phyloP scores from a whole-genome alignment of 768 basidiomycete species.

The Kwoniella heveanensis region DNA sequence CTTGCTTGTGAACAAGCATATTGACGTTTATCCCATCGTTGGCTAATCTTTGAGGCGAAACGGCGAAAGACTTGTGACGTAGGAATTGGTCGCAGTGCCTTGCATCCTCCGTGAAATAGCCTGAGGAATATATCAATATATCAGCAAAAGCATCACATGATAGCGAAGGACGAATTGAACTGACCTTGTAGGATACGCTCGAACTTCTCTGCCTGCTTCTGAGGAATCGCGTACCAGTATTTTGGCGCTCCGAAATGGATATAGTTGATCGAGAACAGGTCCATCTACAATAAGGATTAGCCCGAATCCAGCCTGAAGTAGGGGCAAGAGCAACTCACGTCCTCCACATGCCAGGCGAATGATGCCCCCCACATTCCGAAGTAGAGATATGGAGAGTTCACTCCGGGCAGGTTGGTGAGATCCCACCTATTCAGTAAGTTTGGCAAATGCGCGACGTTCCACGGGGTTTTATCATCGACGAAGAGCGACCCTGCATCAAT shows the following conservation, averaged over 20 bases:
- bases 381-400: conserved; percentile 95
- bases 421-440: conserved; percentile 79
- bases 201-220: conserved; percentile 75
- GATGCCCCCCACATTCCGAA: conserved; percentile 99
- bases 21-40: conserved; percentile 81
- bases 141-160: too few species aligned
- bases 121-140: conserved; percentile 57
- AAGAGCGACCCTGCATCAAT: conserved; percentile 57
- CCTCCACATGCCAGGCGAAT: conserved; percentile 99
- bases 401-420: conserved; percentile 77
- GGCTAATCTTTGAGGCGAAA: conserved; percentile 79
- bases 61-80: conserved; percentile 93
- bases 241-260: conserved; percentile 97
- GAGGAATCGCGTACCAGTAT: conserved; percentile 94
- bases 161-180: too few species aligned
- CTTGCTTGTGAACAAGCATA: conserved; percentile 82
- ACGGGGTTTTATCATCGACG: conserved; percentile 73
- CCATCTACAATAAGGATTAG: conserved; percentile 66
- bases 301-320: not conserved
- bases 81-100: conserved; percentile 88
- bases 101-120: conserved; percentile 85
- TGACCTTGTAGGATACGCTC: conserved; percentile 86
- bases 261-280: conserved; percentile 97
- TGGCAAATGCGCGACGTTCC: conserved; percentile 93
- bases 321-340: conserved; percentile 56